Evolutionary conservation across 2,329 filamentous ascomycete genomes (phyloP), one percentile per base, ranked within the genome.

Genomic region (Aspergillus uvarum): DNA sequence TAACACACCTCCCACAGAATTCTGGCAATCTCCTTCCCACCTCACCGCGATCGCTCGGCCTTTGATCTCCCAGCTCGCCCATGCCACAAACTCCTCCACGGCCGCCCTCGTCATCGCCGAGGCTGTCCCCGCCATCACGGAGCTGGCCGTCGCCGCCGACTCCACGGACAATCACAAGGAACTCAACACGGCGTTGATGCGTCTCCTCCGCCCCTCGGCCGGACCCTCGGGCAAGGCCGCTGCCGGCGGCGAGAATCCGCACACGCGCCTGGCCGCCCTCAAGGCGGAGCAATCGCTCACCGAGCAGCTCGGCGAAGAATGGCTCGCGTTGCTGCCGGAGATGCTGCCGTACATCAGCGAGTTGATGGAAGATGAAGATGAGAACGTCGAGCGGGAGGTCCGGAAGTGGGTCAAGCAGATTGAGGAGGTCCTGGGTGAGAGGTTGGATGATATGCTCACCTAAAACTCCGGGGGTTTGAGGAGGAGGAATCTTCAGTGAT

Each of bases 311-410:
- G 93, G 93, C 60, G 93, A 98, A 74, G 95, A 99, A 72, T 99
- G 95, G 95, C 79, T 99, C 61, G 85, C 88, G 1, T 85, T 96
- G 80, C 76, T 98, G 72, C 92, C 94, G 0, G 95, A 99, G 83
- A 98, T 97, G 89, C 79, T 99, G 74, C 94, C 96, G 21, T 91
- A 94, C 65, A 96, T 99, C 68, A 96, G 91, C 70, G 95, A 99
- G 80, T 76, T 96, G 70, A 89, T 96, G 79, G 95, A 99, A 73
- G 95, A 99, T 74, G 95, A 98, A 67, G 93, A 98, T 72, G 95
- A 98, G 79, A 83, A 84, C 29, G 94, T 99, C 24, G 95, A 99
- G 80, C 82, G 87, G 71, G 93, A 96, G 80, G 94, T 92, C 42
- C 85, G 93, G 72, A 83, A 87, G 70, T 97, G 95, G 94, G 95